Evolutionary conservation across 106 monocot species (phyloP), one percentile per base, ranked within the genome.

Genomic region (Dioscorea zingiberensis): DNA sequence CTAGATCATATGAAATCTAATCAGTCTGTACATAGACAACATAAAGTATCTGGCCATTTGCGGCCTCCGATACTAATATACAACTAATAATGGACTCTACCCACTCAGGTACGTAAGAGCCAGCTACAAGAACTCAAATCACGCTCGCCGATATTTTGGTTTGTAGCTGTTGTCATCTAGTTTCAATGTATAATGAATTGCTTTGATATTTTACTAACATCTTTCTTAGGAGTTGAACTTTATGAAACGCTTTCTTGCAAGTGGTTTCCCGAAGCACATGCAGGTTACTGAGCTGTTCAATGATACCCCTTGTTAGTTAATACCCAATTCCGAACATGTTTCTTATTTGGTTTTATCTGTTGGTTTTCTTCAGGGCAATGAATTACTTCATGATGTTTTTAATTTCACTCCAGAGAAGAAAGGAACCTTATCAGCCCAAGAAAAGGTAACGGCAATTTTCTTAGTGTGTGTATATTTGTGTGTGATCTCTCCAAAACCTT

Each of bases 181-280:
- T n/a, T n/a, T n/a, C n/a, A 45, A 45, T 29, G 21, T 63, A 11
- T 13, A 14, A 13, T 27, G 27, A 61, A 16, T 59, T 58, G 16
- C 3, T 17, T 25, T 32, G n/a, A n/a, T n/a, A 21, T 32, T 58
- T 70, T 56, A 0, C 45, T 61, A 47, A 53, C 27, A 27, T 59
- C 55, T 65, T 21, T 60, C 44, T 66, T 44, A 53, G 27, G 79
- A 98, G 98, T 69, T 98, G 65, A 93, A 98, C 77, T 98, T 93
- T 71, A 58, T 98, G 49, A 98, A 83, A 74, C 85, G 79, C 26
- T 86, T 84, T 58, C 93, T 98, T 69, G 89, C 83, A 17, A 82
- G 72, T 74, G 98, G 93, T 46, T 98, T 93, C 69, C 81, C 89
- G 30, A 98, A 86, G 81, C 98, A 98, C 62, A 85, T 83, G 53